Base-by-base conservation (phyloP, 2,329 filamentous ascomycete species). In the Fusarium incarnatum region DNA sequence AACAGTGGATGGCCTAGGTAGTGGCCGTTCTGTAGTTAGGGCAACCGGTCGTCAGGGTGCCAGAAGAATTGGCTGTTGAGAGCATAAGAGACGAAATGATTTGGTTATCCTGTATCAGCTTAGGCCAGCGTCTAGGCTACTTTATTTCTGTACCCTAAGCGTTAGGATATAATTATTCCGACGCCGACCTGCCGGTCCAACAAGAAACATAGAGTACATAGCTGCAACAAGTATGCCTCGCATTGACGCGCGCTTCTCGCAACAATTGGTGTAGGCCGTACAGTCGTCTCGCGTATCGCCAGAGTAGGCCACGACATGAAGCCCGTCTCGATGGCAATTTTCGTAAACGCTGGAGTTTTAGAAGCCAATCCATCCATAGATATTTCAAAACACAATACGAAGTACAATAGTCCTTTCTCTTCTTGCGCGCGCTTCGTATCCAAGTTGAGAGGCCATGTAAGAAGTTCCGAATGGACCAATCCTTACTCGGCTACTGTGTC, bases 191-290 rank as follows among this genome's bases (percentile, higher is more conserved):
- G 28, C 28, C 28, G 28, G 37, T 52, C 16, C 44, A 53, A 52
- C 48, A 52, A 41, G 18, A 53, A 40, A 53, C 32, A 53, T n/a
- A 52, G n/a, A 53, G 53, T 30, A 22, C 22, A 3, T 22, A 46
- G 48, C 44, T 65, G 64, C 56, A 52, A 58, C 32, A 56, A 42
- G 40, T 22, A 70, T 71, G 64, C 55, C 68, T 71, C 48, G 68
- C 67, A 71, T 71, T 71, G 60, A 71, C 68, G 68, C 68, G 68
- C 68, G 68, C 68, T 68, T 65, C 64, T 65, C 54, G 42, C 45
- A 55, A 27, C 37, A 48, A 25, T 55, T 60, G 40, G 22, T 25
- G 22, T 25, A 46, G 48, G 20, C 52, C 55, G 28, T 22, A 34
- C 40, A 30, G 6, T 40, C 46, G 50, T 55, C 52, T 70, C 30